These are phyloP conservation scores for Candida sakaeoensis DNA, from an alignment of 805 yeast genomes.

Conservation along the genomic window DNA sequence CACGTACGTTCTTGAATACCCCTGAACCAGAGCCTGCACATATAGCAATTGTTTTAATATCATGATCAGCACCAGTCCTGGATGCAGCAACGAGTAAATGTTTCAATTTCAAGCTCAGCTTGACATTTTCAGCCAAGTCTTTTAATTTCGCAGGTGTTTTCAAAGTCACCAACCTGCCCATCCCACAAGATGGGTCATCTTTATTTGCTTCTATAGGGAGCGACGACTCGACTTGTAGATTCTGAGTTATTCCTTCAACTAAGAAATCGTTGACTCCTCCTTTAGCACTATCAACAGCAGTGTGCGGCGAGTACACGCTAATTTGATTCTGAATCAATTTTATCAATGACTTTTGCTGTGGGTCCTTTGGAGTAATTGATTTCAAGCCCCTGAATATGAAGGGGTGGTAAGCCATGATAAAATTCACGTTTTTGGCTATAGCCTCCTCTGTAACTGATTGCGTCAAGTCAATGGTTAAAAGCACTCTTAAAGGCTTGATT, in stretches of 20 bases:
- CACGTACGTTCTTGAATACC: constrained; percentile 57
- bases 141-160: constrained; percentile 38
- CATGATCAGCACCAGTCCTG: constrained; percentile 21
- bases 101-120: constrained; percentile 47
- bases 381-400: constrained; percentile 89
- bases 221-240: constrained; percentile 22
- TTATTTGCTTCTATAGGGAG: constrained; percentile 44
- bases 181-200: constrained; percentile 59
- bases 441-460: constrained; percentile 85
- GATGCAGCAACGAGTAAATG: constrained; percentile 60
- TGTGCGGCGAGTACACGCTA: constrained; percentile 92
- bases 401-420: constrained; percentile 87
- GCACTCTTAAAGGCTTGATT: constrained; percentile 24
- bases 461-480: constrained; percentile 84
- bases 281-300: constrained; percentile 87
- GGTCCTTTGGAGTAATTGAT: constrained; percentile 54
- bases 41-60: constrained; percentile 61
- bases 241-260: constrained; percentile 49
- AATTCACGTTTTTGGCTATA: constrained; percentile 44
- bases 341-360: constrained; percentile 79
- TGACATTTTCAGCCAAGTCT: constrained; percentile 49
- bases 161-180: constrained; percentile 70
- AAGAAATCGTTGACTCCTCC: constrained; percentile 97
- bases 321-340: constrained; percentile 72
- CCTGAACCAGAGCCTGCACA: constrained; percentile 96